Evolutionary conservation across 2,329 filamentous ascomycete genomes (phyloP).

Genomic region (Metarhizium guizhouense): DNA sequence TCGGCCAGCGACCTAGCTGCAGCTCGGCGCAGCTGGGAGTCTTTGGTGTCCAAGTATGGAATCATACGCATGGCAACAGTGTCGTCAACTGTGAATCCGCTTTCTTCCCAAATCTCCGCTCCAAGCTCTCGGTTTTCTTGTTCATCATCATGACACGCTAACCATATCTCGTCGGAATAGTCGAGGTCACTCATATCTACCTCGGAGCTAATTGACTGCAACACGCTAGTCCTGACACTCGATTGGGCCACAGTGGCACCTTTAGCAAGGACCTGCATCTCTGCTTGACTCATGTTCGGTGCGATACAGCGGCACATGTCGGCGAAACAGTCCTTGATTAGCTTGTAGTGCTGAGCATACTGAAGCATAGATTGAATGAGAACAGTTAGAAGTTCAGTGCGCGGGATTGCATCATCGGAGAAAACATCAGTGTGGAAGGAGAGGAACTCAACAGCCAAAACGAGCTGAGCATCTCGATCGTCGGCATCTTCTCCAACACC

Average conservation of each 20-base stretch:
- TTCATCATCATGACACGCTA: slow-evolving; percentile 84
- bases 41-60: slow-evolving; percentile 70
- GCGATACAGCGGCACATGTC: slow-evolving; percentile 81
- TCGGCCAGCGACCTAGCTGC: slow-evolving; percentile 76
- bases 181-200: slow-evolving; percentile 82
- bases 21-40: slow-evolving; percentile 73
- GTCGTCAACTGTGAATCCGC: slow-evolving; percentile 61
- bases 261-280: slow-evolving; percentile 67
- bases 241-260: slow-evolving; percentile 72
- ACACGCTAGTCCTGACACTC: slow-evolving; percentile 71
- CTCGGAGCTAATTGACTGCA: slow-evolving; percentile 86
- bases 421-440: slow-evolving; percentile 81
- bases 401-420: slow-evolving; percentile 65
- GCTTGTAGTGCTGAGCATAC: slow-evolving; percentile 89
- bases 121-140: slow-evolving; percentile 80
- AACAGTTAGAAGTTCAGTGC: slow-evolving; percentile 60
- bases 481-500: slow-evolving; percentile 67
- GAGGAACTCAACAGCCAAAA: slow-evolving; percentile 80
- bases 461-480: slow-evolving; percentile 79
- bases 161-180: slow-evolving; percentile 86
- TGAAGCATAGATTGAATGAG: slow-evolving; percentile 77
- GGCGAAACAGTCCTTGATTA: slow-evolving; percentile 84
- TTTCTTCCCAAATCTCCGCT: slow-evolving; percentile 90
- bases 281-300: slow-evolving; percentile 63
- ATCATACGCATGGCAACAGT: slow-evolving; percentile 60